A percentile compares a stretch with the other conserved stretches of the same genome.
phyloP scores from a whole-genome alignment of 192 early-diverging fungal species.

The Entrophospora sp. region DNA sequence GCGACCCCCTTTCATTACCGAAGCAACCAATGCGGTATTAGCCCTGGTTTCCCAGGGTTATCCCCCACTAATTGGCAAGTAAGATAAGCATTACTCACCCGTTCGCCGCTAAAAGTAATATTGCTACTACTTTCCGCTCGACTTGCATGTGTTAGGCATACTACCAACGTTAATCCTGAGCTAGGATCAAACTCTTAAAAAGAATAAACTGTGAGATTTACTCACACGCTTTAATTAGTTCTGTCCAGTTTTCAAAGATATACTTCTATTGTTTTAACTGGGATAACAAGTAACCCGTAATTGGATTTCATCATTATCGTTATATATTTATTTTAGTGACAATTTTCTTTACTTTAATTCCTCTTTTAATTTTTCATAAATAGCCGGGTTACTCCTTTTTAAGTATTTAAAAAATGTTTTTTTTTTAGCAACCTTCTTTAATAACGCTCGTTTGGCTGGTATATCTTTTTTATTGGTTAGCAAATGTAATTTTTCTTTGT shows the following conservation, averaged over 20 bases:
- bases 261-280: background rate
- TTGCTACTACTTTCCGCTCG: slow-evolving; percentile 30
- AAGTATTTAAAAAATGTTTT: background rate
- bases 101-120: slow-evolving; percentile 31
- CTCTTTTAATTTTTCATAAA: slow-evolving; percentile 1
- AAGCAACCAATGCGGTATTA: slow-evolving; percentile 8
- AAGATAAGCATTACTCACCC: slow-evolving; percentile 39
- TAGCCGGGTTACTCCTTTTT: background rate
- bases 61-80: slow-evolving; percentile 14
- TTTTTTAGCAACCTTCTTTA: background rate
- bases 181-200: slow-evolving; percentile 41
- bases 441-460: background rate
- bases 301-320: no score
- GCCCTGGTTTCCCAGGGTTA: slow-evolving; percentile 10
- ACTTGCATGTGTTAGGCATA: slow-evolving; percentile 43
- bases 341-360: slow-evolving; percentile 7
- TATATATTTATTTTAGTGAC: no score
- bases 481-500: slow-evolving; percentile 1
- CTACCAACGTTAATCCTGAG: slow-evolving; percentile 42
- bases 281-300: slow-evolving; percentile 1
- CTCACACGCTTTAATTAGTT: background rate
- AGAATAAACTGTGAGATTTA: background rate
- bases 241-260: slow-evolving; percentile 11
- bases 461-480: slow-evolving; percentile 1
- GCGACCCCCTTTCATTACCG: background rate